Evolutionary conservation across 495 filamentous ascomycete genomes (phyloP).

Genomic region (Geopyxis carbonaria): DNA sequence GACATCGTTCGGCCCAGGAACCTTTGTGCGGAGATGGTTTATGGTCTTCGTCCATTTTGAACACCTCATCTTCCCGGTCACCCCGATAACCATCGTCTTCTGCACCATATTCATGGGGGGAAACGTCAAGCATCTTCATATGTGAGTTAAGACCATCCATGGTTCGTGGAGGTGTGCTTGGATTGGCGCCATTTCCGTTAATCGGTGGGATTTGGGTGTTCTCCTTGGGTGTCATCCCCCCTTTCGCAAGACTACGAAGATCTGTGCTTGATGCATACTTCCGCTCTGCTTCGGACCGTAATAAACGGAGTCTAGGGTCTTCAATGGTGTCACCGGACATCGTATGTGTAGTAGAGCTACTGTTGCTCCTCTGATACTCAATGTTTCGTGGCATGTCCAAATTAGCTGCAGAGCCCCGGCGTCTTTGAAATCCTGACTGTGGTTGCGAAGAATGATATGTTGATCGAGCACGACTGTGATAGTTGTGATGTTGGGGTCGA

Average conservation of each 20-base stretch:
- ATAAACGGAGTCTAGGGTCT: constrained; percentile 15
- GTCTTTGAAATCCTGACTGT: too few relatives aligned
- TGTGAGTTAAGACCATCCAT: too few relatives aligned
- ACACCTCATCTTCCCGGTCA: constrained; percentile 58
- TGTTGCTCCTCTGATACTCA: constrained; percentile 15
- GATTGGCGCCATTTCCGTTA: too few relatives aligned
- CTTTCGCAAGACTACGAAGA: constrained; percentile 13
- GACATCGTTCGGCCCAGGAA: constrained; percentile 21
- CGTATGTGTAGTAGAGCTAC: too few relatives aligned
- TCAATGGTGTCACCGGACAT: constrained; percentile 11
- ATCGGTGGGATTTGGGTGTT: too few relatives aligned
- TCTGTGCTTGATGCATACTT: constrained; percentile 19
- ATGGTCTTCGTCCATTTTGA: constrained; percentile 44
- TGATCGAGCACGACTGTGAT: constrained; percentile 16
- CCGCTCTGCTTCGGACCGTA: constrained; percentile 17
- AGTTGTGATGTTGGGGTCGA: constrained; percentile 50
- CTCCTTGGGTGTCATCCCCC: background rate
- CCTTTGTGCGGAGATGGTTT: constrained; percentile 12
- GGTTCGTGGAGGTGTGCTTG: too few relatives aligned
- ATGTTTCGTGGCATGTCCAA: background rate
- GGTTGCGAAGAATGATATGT: background rate
- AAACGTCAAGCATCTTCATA: too few relatives aligned
- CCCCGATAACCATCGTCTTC: constrained; percentile 65
- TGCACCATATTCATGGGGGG: background rate
- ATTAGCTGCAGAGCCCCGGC: constrained; percentile 4